A percentile compares a stretch with the other conserved stretches of the same genome.
Evolutionary conservation across 139 green algal species (phyloP).

Genomic region (Chlamydomonas asymmetrica): DNA sequence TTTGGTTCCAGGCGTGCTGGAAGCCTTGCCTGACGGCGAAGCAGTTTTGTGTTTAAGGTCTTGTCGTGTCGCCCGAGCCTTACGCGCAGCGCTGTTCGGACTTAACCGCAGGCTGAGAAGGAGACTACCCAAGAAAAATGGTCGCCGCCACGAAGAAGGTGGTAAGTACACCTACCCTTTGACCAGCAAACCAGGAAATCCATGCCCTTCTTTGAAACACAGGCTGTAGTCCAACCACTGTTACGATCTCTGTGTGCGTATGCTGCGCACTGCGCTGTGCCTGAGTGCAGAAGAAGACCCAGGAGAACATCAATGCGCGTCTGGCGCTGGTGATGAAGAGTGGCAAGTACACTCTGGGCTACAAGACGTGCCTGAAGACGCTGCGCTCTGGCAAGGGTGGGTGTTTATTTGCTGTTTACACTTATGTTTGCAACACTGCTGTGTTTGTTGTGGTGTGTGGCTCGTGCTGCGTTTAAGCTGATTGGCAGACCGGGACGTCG

Average conservation of each 20-base stretch:
- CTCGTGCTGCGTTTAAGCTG: too few species aligned
- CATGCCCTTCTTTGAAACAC: neutral
- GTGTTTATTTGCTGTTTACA: too few species aligned
- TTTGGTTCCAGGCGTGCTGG: too few species aligned
- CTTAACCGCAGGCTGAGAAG: constrained; percentile 53
- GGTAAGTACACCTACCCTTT: constrained; percentile 27
- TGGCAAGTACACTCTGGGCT: constrained; percentile 98
- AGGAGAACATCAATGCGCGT: constrained; percentile 96
- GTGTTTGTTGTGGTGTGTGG: too few species aligned
- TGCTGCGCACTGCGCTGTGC: neutral
- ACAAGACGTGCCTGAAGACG: constrained; percentile 98
- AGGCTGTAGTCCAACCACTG: too few species aligned
- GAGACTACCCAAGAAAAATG: constrained; percentile 45
- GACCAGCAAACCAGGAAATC: neutral
- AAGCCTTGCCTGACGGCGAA: too few species aligned
- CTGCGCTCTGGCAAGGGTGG: constrained; percentile 92
- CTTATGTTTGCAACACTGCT: too few species aligned
- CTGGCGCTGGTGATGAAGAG: constrained; percentile 99
- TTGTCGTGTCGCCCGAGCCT: too few species aligned
- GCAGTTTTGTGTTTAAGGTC: too few species aligned
- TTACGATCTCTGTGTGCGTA: too few species aligned
- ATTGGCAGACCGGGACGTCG: too few species aligned
- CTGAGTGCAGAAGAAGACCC: constrained; percentile 81
- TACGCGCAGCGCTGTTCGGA: too few species aligned
- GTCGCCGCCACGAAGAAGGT: constrained; percentile 51